phyloP scores from a whole-genome alignment of 1,139 yeast genomes.

The Citeromyces hawaiiensis region DNA sequence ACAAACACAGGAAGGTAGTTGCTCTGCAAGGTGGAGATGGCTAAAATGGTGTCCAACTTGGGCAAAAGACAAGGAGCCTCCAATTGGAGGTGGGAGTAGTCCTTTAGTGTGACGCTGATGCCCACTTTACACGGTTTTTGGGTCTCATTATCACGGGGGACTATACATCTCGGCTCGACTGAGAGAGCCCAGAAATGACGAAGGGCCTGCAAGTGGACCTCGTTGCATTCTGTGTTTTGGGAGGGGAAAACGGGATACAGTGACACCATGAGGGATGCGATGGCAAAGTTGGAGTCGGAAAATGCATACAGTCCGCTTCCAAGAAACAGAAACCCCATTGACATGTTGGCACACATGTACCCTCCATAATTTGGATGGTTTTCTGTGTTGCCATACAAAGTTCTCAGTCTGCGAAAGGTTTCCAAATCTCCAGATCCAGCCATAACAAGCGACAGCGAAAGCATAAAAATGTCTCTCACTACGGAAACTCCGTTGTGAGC shows the following conservation, averaged over 20 bases:
- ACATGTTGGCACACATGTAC: constrained; percentile 69
- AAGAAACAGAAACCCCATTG: constrained; percentile 75
- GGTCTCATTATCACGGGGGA: constrained; percentile 57
- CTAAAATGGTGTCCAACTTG: constrained; percentile 31
- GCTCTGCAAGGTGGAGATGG: constrained; percentile 25
- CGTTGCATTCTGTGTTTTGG: constrained; percentile 20
- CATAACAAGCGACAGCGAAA: constrained; percentile 64
- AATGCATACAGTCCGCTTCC: constrained; percentile 93
- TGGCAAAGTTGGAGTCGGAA: constrained; percentile 40
- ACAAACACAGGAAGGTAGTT: constrained; percentile 31
- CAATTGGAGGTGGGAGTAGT: constrained; percentile 20
- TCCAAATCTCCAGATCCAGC: constrained; percentile 88
- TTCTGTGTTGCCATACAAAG: constrained; percentile 45
- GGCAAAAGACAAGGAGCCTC: constrained; percentile 65
- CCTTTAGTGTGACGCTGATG: constrained; percentile 28
- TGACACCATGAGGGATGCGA: constrained; percentile 64
- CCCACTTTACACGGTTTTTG: constrained; percentile 39
- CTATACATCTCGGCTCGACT: constrained; percentile 68
- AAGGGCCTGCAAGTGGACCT: constrained; percentile 70
- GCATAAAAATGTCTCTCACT: constrained; percentile 44
- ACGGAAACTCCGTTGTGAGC: constrained; percentile 43
- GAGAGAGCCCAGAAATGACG: constrained; percentile 89
- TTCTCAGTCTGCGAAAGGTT: constrained; percentile 59
- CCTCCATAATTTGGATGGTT: constrained; percentile 47
- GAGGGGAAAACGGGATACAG: constrained; percentile 63